Evolutionary conservation across 805 yeast species (phyloP), one percentile per base, ranked within the genome.

Genomic region (Candida golubevii): DNA sequence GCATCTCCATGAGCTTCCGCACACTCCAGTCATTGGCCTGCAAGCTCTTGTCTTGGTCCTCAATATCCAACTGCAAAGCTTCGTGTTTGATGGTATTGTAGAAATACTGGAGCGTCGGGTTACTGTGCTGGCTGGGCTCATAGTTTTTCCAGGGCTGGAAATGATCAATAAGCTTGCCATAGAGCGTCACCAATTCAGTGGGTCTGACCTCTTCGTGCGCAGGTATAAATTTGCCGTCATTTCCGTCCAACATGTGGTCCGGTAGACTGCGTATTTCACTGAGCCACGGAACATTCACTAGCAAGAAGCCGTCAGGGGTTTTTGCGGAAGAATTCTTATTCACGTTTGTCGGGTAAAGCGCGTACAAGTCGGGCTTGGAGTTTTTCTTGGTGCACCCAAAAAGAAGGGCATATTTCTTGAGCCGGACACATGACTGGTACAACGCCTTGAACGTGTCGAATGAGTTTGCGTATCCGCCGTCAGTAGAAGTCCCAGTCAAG

Each of bases 221-320:
- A 35, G 42, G 41, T n/a, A 47, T 39, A 35, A 47, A 45, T 26
- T 38, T 33, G 26, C 41, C 45, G 14, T 26, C 42, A 33, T 33
- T 37, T 39, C 44, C 50, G 33, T 46, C 41, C 26, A 60, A 35
- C 38, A 56, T 48, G 41, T 61, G 48, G 15, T 62, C 63, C 0
- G 97, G 97, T 4, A 79, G 61, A 30, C 76, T 71, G 41, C 97
- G 69, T 4, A 88, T 62, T 58, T 88, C 91, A 52, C 88, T 95
- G 12, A 78, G 63, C 70, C 77, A 85, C 1, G 98, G 97, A 18
- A 86, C 54, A 28, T 74, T 71, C 8, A 85, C 72, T 44, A 89
- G 60, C 39, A 83, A 80, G 49, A 91, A 77, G 0, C 97, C 97
- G 45, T 85, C 80, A 0, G 91, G 85, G 28, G 72, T 38, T 11